These are phyloP conservation scores for Mycena rosella DNA, from an alignment of 768 basidiomycete genomes.

Conservation along the genomic window DNA sequence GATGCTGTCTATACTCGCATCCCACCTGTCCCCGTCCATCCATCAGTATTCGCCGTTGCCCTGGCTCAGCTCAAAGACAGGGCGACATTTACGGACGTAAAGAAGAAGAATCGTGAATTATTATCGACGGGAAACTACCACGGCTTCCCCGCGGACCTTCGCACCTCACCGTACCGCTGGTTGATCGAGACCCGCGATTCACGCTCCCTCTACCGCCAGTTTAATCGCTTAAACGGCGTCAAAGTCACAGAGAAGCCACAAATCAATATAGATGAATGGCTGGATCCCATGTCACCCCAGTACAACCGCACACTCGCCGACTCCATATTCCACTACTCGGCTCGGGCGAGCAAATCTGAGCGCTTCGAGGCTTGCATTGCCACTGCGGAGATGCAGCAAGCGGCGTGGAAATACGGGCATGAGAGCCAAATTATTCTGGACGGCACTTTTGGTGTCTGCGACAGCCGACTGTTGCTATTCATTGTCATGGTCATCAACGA, in stretches of 20 bases:
- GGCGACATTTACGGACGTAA: background rate
- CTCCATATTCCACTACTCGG: no score
- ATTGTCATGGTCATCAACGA: no score
- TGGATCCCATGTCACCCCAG: no score
- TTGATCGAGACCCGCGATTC: background rate
- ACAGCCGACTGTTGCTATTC: no score
- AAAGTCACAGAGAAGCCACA: constrained; percentile 12
- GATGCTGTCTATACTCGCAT: background rate
- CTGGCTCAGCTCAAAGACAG: background rate
- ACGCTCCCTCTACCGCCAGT: constrained; percentile 25
- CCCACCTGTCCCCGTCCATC: background rate
- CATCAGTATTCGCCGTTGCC: background rate
- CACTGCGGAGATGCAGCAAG: no score
- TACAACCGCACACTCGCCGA: no score
- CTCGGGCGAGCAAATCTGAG: no score
- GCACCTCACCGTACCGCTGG: background rate
- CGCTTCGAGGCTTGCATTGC: no score
- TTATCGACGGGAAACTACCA: no score
- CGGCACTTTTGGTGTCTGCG: no score
- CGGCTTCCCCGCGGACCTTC: background rate
- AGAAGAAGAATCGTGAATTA: background rate
- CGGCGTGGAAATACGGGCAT: no score
- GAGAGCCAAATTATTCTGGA: no score
- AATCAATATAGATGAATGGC: constrained; percentile 43
- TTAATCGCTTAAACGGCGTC: constrained; percentile 32